Evolutionary conservation across 495 filamentous ascomycete genomes (phyloP), one percentile per base, ranked within the genome.

Genomic region (Choiromyces venosus): DNA sequence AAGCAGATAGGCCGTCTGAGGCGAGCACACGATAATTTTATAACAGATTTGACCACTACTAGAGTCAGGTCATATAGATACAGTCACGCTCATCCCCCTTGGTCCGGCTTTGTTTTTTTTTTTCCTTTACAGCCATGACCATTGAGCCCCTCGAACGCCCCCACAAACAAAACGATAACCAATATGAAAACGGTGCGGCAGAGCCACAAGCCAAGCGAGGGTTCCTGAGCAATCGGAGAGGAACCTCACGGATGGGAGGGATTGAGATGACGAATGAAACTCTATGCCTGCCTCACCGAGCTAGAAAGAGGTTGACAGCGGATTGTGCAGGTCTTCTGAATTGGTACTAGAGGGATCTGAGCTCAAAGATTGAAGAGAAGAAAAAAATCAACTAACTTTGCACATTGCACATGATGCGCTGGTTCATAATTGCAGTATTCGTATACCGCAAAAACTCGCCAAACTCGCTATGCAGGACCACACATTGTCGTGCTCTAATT

Each of bases 1-100:
- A 77, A 77, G 56, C 61, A 73, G 75, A 73, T 29, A 68, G 44
- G 67, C 44, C 42, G 44, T 77, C 37, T 73, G 39, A 46, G 69
- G 69, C 66, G 75, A 77, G 74, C 76, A 37, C 40, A 67, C 75
- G 75, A 77, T 73, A 77, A 73, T 77, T 73, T 77, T 77, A 77
- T 77, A 77, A 69, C 56, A 37, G 61, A 44, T 69, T 69, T 77
- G 69, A 39, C 75, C 74, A 77, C 69, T 76, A 72, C 52, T 37
- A 68, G n/a, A 29, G 39, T 36, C 29, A 29, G 74, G 76, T 77
- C 76, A 77, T 70, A 77, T 76, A 73, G 52, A 69, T 70, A 77
- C 25, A 67, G 61, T 69, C 39, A 76, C 52, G 72, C 64, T 44
- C 33, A 35, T 42, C 25, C 39, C 39, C 25, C 66, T 71, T 68